phyloP scores from a whole-genome alignment of 1,284 basidiomycete species.

The Bondarzewia mesenterica region DNA sequence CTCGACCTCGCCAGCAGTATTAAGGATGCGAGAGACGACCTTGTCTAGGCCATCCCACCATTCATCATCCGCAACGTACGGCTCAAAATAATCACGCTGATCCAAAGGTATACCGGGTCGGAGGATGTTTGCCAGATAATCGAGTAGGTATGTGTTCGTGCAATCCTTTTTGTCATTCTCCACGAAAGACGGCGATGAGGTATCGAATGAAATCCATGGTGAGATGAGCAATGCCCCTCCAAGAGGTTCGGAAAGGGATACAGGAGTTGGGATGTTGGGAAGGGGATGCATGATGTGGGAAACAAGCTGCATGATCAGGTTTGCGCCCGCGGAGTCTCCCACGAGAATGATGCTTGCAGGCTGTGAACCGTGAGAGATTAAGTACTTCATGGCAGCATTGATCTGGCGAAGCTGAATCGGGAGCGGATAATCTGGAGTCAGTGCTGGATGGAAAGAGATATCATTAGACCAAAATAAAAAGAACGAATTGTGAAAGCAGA shows the following conservation, averaged over 20 bases:
- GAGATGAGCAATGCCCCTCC: constrained; percentile 23
- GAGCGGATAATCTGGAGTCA: constrained; percentile 11
- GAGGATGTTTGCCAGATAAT: not conserved
- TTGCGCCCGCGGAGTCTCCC: constrained; percentile 29
- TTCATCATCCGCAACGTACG: not conserved
- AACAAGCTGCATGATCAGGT: constrained; percentile 22
- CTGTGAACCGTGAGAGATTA: constrained; percentile 11
- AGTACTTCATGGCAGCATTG: constrained; percentile 8
- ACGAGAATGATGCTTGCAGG: constrained; percentile 14
- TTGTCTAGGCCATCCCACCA: constrained; percentile 1
- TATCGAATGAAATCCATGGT: constrained; percentile 23
- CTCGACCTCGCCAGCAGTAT: constrained; percentile 29
- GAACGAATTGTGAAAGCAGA: no score
- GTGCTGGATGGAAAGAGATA: constrained; percentile 1
- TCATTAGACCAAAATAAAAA: not conserved
- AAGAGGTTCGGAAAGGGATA: constrained; percentile 13
- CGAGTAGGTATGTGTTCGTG: not conserved
- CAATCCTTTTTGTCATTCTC: not conserved
- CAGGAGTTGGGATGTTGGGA: constrained; percentile 10
- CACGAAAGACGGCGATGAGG: constrained; percentile 2
- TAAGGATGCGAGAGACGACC: constrained; percentile 24
- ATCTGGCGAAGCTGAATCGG: constrained; percentile 16
- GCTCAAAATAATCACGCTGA: not conserved
- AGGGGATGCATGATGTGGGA: constrained; percentile 26
- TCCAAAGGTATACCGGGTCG: not conserved